These are phyloP conservation scores for Trichoderma brevicompactum DNA, from an alignment of 2,329 filamentous ascomycete genomes.

Conservation along the genomic window DNA sequence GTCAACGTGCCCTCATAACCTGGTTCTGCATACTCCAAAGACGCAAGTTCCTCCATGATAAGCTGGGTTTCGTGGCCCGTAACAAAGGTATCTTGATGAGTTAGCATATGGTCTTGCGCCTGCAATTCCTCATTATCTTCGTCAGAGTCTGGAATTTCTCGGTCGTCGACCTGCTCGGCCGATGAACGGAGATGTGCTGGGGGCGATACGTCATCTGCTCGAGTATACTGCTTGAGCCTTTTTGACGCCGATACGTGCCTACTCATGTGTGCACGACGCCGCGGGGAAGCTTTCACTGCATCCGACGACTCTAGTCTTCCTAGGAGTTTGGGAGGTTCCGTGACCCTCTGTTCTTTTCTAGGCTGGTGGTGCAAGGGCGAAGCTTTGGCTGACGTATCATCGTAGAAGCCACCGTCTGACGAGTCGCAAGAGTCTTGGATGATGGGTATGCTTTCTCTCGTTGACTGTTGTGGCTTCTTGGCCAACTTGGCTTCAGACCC, in stretches of 20 bases:
- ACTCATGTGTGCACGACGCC: slow-evolving; percentile 1
- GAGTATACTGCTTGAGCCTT: not conserved
- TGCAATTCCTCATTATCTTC: slow-evolving; percentile 43
- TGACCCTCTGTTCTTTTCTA: not conserved
- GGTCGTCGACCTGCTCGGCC: not conserved
- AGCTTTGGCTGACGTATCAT: slow-evolving; percentile 34
- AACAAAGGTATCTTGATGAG: slow-evolving; percentile 34
- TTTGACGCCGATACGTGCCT: not conserved
- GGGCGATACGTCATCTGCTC: not conserved
- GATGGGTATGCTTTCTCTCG: slow-evolving; percentile 37
- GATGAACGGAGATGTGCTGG: not conserved
- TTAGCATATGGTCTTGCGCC: slow-evolving; percentile 13
- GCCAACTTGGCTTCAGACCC: slow-evolving; percentile 30
- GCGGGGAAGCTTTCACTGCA: not conserved
- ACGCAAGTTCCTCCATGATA: slow-evolving; percentile 42
- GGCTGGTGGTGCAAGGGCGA: not conserved
- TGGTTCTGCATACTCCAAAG: slow-evolving; percentile 33
- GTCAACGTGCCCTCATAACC: not conserved
- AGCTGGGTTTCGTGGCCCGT: slow-evolving; percentile 44
- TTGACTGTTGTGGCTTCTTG: slow-evolving; percentile 32
- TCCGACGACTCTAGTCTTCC: not conserved
- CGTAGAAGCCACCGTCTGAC: slow-evolving; percentile 41
- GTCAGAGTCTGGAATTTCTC: slow-evolving; percentile 57
- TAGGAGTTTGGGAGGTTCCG: not conserved
- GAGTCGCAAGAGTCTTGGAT: slow-evolving; percentile 53